Conservation (phyloP, 257 asterid genomes). For the Leonotis leonurus region DNA sequence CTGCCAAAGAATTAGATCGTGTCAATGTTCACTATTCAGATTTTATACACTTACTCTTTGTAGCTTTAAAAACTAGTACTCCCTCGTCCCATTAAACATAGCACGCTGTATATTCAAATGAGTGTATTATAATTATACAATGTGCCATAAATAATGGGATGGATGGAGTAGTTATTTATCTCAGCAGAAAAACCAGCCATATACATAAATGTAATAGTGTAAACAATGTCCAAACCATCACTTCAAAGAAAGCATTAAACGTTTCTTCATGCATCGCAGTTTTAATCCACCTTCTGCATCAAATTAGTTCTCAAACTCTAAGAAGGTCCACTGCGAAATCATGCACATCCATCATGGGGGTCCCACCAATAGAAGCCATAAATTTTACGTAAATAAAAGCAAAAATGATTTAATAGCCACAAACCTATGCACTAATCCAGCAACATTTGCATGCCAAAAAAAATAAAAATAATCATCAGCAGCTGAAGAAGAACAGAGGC, state of each 20-base stretch:
- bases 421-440: not conserved
- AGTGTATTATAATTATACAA: too few species aligned
- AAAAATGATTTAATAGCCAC: not conserved
- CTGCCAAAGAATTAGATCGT: conserved; percentile 35
- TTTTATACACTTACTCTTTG: not conserved
- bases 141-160: too few species aligned
- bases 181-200: not conserved
- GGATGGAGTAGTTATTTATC: too few species aligned
- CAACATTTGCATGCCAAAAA: not conserved
- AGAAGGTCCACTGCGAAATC: not conserved
- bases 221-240: not conserved
- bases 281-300: not conserved
- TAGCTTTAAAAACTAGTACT: not conserved
- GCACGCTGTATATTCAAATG: too few species aligned
- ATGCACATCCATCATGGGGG: too few species aligned
- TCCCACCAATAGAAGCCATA: not conserved
- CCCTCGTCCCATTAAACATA: too few species aligned
- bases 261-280: not conserved
- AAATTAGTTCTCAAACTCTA: not conserved
- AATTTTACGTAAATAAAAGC: not conserved
- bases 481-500: not conserved
- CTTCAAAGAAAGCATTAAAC: not conserved
- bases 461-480: not conserved
- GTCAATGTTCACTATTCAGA: conserved; percentile 3
- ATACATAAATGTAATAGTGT: too few species aligned